Percentiles rank a stretch among this genome's conserved stretches.
Evolutionary conservation across 2,329 filamentous ascomycete species (phyloP).

Genomic region (Talaromyces sp.): DNA sequence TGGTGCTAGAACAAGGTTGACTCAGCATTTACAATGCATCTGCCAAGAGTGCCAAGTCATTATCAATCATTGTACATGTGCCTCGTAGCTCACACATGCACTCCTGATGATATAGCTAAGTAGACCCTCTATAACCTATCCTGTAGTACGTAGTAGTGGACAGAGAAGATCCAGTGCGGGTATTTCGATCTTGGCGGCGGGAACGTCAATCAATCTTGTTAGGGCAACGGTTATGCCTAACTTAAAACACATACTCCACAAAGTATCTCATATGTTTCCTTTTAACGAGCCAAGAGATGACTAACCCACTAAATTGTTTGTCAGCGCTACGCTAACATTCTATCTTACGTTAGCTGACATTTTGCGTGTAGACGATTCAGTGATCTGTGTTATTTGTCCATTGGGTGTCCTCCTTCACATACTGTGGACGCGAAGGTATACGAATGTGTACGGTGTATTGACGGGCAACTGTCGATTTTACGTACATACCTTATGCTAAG

Average conservation of each 20-base stretch:
- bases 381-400: not conserved
- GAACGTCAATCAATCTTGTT: no score
- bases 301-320: constrained; percentile 3
- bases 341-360: not conserved
- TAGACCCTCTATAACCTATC: no score
- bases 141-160: no score
- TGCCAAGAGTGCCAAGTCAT: not conserved
- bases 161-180: no score
- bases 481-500: not conserved
- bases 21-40: not conserved
- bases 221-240: no score
- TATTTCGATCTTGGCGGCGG: no score
- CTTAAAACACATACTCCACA: no score
- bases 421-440: not conserved
- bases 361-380: not conserved
- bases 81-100: not conserved
- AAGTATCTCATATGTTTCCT: no score
- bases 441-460: not conserved
- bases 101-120: not conserved
- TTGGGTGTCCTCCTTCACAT: constrained; percentile 1
- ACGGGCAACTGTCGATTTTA: not conserved
- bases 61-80: not conserved
- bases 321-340: constrained; percentile 8
- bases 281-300: no score
- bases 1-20: not conserved